Evolutionary conservation across 2,329 filamentous ascomycete species (phyloP).

Genomic region (Trematosphaeria pertusa): DNA sequence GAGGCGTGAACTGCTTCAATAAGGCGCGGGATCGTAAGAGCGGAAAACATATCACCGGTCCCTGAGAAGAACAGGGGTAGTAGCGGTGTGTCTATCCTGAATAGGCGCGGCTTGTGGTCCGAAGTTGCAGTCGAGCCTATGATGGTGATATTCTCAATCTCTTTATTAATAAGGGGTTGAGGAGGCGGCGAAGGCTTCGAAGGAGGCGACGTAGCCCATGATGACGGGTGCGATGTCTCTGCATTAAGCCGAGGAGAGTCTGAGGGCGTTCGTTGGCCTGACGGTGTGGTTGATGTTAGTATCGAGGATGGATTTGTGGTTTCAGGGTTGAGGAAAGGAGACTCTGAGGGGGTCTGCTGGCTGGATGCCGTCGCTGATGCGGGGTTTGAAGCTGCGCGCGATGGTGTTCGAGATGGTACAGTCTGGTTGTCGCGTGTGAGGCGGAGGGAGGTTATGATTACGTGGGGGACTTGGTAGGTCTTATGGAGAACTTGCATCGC

Average conservation of each 20-base stretch:
- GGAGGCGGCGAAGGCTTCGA: background rate
- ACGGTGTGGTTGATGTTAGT: background rate
- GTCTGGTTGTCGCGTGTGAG: conserved; percentile 63
- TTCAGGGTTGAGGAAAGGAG: conserved; percentile 18
- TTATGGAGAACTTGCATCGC: conserved; percentile 81
- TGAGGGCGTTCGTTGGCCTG: too few species aligned
- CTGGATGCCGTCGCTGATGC: conserved; percentile 25
- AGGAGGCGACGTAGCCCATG: conserved; percentile 13
- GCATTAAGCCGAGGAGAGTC: conserved; percentile 15
- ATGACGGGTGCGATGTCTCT: conserved; percentile 20
- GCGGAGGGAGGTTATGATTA: conserved; percentile 90
- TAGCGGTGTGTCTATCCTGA: conserved; percentile 84
- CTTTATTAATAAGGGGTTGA: conserved; percentile 12
- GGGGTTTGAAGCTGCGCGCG: conserved; percentile 41
- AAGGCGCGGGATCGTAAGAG: conserved; percentile 84
- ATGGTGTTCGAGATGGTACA: conserved; percentile 33
- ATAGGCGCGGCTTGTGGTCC: conserved; percentile 75
- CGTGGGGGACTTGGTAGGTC: conserved; percentile 78
- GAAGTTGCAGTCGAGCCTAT: conserved; percentile 78
- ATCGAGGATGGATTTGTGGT: conserved; percentile 20
- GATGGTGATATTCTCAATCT: conserved; percentile 64
- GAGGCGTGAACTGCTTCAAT: conserved; percentile 75
- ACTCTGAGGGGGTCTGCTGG: conserved; percentile 27
- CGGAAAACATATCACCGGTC: conserved; percentile 98
- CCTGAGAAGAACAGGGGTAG: conserved; percentile 95